Conservation (phyloP, 257 asterid genomes). For the Ilex asprella region DNA sequence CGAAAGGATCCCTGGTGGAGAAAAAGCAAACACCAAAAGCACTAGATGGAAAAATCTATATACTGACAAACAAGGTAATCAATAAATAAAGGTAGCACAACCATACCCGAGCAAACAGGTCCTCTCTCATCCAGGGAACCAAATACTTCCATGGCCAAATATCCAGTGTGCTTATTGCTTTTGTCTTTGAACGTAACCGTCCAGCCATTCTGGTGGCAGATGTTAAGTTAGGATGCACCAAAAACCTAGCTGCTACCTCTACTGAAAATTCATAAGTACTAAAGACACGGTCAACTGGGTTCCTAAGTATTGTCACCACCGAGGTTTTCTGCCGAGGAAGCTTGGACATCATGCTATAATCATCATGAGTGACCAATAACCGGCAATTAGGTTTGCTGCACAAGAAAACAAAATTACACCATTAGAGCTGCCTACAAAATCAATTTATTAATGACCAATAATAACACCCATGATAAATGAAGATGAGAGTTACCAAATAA, state of each 20-base stretch:
- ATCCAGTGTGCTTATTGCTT: slow-evolving; percentile 77
- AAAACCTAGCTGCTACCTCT: slow-evolving; percentile 94
- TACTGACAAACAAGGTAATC: too few species aligned
- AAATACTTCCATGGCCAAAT: slow-evolving; percentile 99
- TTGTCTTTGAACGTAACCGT: slow-evolving; percentile 45
- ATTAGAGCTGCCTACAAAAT: slow-evolving; percentile 6
- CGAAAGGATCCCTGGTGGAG: too few species aligned
- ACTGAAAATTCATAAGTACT: slow-evolving; percentile 94
- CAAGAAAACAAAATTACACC: slow-evolving; percentile 12
- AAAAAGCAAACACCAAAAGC: too few species aligned
- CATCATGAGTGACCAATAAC: slow-evolving; percentile 86
- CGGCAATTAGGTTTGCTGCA: slow-evolving; percentile 82
- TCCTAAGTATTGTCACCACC: slow-evolving; percentile 84
- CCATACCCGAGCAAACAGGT: slow-evolving; percentile 88
- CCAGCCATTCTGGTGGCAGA: slow-evolving; percentile 55
- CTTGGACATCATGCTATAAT: slow-evolving; percentile 80
- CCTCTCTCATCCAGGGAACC: slow-evolving; percentile 99
- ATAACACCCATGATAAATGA: background rate
- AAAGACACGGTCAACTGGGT: slow-evolving; percentile 90
- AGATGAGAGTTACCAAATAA: background rate
- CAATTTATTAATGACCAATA: background rate
- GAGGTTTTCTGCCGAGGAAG: slow-evolving; percentile 78
- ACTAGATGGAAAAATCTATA: too few species aligned
- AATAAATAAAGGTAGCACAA: background rate
- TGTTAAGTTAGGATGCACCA: slow-evolving; percentile 87